A percentile compares a stretch with the other conserved stretches of the same genome.
Conservation (phyloP, 768 basidiomycete species). For the Suillus occidentalis region DNA sequence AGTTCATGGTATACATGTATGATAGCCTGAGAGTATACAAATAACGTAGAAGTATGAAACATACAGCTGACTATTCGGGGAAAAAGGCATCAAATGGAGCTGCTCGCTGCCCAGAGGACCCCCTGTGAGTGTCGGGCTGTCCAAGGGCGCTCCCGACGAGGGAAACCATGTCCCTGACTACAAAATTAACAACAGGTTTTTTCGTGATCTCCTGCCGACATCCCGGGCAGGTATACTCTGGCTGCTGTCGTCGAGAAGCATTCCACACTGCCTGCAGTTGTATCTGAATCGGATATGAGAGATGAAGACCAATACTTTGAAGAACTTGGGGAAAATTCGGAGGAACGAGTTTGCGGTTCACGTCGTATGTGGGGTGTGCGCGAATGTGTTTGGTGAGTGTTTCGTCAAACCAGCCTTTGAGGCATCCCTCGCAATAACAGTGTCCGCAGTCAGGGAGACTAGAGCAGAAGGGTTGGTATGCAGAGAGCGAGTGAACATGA, state of each 20-base stretch:
- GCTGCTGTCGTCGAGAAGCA: slow-evolving; percentile 34
- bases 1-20: slow-evolving; percentile 1
- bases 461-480: slow-evolving; percentile 1
- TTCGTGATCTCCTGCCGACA: slow-evolving; percentile 53
- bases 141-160: slow-evolving; percentile 48
- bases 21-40: slow-evolving; percentile 2
- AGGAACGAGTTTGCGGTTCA: slow-evolving; percentile 25
- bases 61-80: slow-evolving; percentile 13
- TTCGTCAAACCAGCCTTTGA: slow-evolving; percentile 54
- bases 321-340: slow-evolving; percentile 20
- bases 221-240: slow-evolving; percentile 66
- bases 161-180: slow-evolving; percentile 56
- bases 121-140: slow-evolving; percentile 41
- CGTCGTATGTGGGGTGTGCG: slow-evolving; percentile 45
- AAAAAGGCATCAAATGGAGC: slow-evolving; percentile 53
- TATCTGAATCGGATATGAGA: slow-evolving; percentile 13
- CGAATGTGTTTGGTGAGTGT: slow-evolving; percentile 49
- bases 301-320: slow-evolving; percentile 11
- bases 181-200: slow-evolving; percentile 60
- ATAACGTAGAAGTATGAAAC: background rate
- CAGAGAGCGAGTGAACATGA: slow-evolving; percentile 2
- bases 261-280: slow-evolving; percentile 21
- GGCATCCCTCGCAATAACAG: slow-evolving; percentile 62
- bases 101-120: background rate
- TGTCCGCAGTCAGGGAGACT: slow-evolving; percentile 72